phyloP scores from a whole-genome alignment of 441 rosid genomes.

The Arabidopsis lyrata region DNA sequence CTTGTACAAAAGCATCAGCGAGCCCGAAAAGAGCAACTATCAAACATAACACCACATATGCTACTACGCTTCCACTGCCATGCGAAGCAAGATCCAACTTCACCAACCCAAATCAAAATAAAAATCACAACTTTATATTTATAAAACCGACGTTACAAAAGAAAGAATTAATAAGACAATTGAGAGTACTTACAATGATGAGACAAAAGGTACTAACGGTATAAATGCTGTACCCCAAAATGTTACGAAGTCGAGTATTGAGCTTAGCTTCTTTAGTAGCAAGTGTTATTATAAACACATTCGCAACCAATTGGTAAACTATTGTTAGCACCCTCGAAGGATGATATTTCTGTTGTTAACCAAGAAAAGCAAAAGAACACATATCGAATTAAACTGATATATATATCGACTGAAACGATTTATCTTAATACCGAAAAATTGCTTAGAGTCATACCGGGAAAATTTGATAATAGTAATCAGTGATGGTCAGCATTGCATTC shows the following conservation, averaged over 20 bases:
- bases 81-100: conserved; percentile 51
- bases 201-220: conserved; percentile 46
- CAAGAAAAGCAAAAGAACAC: background rate
- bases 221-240: conserved; percentile 48
- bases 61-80: conserved; percentile 51
- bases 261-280: conserved; percentile 49
- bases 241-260: conserved; percentile 48
- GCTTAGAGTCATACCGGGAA: conserved; percentile 44
- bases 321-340: conserved; percentile 54
- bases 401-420: background rate
- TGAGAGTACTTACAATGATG: conserved; percentile 48
- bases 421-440: background rate
- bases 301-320: conserved; percentile 47
- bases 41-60: conserved; percentile 49
- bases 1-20: conserved; percentile 57
- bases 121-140: background rate
- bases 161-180: background rate
- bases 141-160: background rate
- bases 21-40: conserved; percentile 50
- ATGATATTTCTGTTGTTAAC: conserved; percentile 46
- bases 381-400: background rate
- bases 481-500: conserved; percentile 54
- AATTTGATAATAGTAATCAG: conserved; percentile 51
- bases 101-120: conserved; percentile 6
- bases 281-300: conserved; percentile 42